These are phyloP conservation scores for Capsicum chinense DNA, from an alignment of 257 asterid genomes.

Conservation along the genomic window DNA sequence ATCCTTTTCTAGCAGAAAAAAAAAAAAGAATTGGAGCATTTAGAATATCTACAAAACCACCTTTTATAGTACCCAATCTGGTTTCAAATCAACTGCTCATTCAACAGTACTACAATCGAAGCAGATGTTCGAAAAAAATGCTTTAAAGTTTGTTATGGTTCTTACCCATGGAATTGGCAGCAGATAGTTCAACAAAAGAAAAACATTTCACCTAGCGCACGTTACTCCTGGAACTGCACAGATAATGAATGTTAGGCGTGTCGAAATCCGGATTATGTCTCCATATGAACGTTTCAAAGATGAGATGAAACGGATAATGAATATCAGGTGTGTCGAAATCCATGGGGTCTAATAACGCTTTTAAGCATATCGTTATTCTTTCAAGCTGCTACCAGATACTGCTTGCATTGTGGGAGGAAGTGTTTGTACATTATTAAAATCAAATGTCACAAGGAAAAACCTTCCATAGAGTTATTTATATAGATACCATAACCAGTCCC, in stretches of 20 bases:
- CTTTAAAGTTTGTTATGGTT: neutral
- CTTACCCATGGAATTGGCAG: neutral
- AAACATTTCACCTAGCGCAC: neutral
- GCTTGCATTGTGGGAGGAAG: neutral
- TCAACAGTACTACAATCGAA: neutral
- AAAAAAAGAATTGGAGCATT: too few relatives aligned
- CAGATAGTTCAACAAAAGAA: neutral
- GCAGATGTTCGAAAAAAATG: neutral
- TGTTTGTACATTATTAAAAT: neutral
- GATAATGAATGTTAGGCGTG: neutral
- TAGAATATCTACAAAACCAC: neutral
- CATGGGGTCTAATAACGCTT: neutral
- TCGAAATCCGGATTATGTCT: neutral
- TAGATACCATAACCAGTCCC: neutral
- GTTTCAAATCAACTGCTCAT: neutral
- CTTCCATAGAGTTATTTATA: neutral
- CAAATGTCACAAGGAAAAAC: neutral
- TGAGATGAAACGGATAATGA: neutral
- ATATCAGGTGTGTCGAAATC: neutral
- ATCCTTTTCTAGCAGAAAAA: too few relatives aligned
- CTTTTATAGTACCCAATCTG: neutral
- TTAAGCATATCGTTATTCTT: neutral
- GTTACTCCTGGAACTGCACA: neutral
- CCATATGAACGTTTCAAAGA: neutral
- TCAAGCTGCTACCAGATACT: neutral